phyloP scores from a whole-genome alignment of 805 yeast genomes.

The Candida glaebosa region DNA sequence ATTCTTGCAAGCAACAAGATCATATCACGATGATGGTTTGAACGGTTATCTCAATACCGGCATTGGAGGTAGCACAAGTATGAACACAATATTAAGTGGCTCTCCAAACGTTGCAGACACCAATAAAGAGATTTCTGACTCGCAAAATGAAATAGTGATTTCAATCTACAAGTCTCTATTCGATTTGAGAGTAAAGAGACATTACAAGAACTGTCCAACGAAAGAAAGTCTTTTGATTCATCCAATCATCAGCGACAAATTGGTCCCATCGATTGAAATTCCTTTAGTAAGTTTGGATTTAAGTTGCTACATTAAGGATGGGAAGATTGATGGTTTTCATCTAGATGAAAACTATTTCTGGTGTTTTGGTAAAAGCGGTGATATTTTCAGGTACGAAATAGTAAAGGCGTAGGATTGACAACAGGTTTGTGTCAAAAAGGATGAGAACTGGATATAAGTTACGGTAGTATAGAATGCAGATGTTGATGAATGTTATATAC shows the following conservation, averaged over 20 bases:
- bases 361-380: constrained; percentile 40
- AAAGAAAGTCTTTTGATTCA: constrained; percentile 21
- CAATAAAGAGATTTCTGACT: constrained; percentile 9
- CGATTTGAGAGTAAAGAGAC: constrained; percentile 33
- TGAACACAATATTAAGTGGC: constrained; percentile 19
- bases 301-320: constrained; percentile 29
- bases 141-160: constrained; percentile 24
- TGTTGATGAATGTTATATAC: background rate
- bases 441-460: too few relatives aligned
- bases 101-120: constrained; percentile 2
- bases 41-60: constrained; percentile 6
- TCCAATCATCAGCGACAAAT: constrained; percentile 34
- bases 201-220: constrained; percentile 21
- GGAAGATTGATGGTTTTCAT: constrained; percentile 32
- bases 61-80: constrained; percentile 16
- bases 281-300: constrained; percentile 33
- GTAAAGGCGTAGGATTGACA: background rate
- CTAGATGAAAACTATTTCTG: constrained; percentile 27
- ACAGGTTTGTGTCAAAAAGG: too few relatives aligned
- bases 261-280: constrained; percentile 36
- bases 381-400: constrained; percentile 30
- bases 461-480: too few relatives aligned
- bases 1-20: constrained; percentile 3
- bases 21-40: constrained; percentile 2
- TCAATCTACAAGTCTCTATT: constrained; percentile 32